phyloP scores from a whole-genome alignment of 192 early-diverging fungal genomes.

The Dimargaris xerosporica region DNA sequence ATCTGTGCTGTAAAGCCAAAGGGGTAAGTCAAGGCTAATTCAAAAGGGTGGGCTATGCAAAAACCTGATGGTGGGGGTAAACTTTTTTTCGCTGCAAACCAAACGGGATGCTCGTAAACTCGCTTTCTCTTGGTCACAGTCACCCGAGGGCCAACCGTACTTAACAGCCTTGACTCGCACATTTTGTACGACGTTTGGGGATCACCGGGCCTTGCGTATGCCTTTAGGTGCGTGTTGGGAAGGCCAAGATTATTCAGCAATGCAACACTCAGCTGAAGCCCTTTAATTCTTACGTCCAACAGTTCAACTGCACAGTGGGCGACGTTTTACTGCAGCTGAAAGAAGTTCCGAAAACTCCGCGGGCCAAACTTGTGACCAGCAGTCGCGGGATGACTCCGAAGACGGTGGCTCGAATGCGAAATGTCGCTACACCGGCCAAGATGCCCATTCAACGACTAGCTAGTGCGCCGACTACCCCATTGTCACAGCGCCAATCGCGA shows the following conservation, averaged over 20 bases:
- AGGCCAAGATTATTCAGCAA: not conserved
- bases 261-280: not conserved
- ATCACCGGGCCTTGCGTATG: not conserved
- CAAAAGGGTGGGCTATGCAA: not conserved
- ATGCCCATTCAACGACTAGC: not conserved
- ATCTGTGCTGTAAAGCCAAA: constrained; percentile 10
- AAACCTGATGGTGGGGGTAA: not conserved
- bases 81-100: not conserved
- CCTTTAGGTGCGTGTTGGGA: not conserved
- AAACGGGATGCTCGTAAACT: not conserved
- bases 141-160: not conserved
- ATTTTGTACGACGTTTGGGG: not conserved
- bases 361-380: too few relatives aligned
- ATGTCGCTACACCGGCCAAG: not conserved
- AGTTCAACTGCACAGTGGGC: not conserved
- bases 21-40: not conserved
- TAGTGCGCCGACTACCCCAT: too few relatives aligned
- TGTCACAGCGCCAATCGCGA: not conserved
- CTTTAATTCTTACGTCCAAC: not conserved
- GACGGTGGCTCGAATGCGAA: not conserved
- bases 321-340: too few relatives aligned
- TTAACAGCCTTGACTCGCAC: not conserved
- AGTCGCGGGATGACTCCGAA: not conserved
- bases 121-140: not conserved
- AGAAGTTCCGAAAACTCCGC: too few relatives aligned